Evolutionary conservation across 176 grass and related monocot genomes (phyloP), one percentile per base, ranked within the genome.

Genomic region (Secale cereale): DNA sequence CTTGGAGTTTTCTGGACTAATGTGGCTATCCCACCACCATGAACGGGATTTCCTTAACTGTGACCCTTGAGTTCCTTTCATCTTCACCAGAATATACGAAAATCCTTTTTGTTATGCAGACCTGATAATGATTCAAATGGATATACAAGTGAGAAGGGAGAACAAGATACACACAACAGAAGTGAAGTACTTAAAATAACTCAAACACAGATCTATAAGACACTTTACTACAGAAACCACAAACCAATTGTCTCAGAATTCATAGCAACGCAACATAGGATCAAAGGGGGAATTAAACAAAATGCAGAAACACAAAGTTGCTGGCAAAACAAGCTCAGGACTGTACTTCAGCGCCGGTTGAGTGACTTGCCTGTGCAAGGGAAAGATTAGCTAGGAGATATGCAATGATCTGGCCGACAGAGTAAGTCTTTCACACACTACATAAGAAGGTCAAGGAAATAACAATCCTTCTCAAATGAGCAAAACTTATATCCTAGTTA

Each of bases 21-120:
- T 91, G 85, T 98, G 91, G 45, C 91, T 86, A 74, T 92, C 91
- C 93, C 93, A 98, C 97, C 97, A 95, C 91, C 88, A 95, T 78
- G 97, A 93, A 70, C 80, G 59, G 27, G 88, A 82, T 77, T 94
- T 95, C 36, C 60, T 93, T 20, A 86, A 83, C 54, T 81, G 50
- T 7, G 74, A 64, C 61, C 70, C 82, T 82, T 86, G 91, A 61
- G 81, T 91, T 81, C 39, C 74, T 71, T 92, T 85, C 85, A 89
- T 92, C 59, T 84, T 89, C 28, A 84, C 50, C 41, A 91, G 50
- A 87, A 63, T 76, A 77, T 81, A 62, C 31, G 17, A 77, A 68
- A 81, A 87, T 28, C 22, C 46, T 12, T 40, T 77, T 65, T 54
- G 39, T 41, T 65, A 80, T 63, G 61, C 5, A 56, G 17, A 23